phyloP scores from a whole-genome alignment of 2,329 filamentous ascomycete species.

The Fusarium luffae region DNA sequence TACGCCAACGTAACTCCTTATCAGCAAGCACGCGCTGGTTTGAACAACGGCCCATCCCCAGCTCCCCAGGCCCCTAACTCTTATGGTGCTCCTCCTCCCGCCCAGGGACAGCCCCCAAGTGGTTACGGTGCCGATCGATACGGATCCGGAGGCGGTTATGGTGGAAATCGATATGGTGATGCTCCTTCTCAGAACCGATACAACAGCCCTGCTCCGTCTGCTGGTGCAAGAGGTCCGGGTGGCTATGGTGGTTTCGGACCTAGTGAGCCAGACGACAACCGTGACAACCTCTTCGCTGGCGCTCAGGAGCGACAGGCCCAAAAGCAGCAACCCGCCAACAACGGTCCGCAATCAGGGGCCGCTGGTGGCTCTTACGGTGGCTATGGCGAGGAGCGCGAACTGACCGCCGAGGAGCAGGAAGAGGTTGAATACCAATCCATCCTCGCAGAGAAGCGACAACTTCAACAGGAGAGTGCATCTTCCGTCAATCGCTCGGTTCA shows the following conservation, averaged over 20 bases:
- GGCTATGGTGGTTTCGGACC: slow-evolving; percentile 71
- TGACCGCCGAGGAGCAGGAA: slow-evolving; percentile 85
- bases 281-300: slow-evolving; percentile 72
- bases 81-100: slow-evolving; percentile 38
- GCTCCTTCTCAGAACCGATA: slow-evolving; percentile 66
- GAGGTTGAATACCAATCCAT: slow-evolving; percentile 74
- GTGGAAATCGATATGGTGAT: slow-evolving; percentile 64
- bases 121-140: slow-evolving; percentile 67
- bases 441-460: slow-evolving; percentile 66
- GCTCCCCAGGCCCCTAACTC: slow-evolving; percentile 40
- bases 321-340: slow-evolving; percentile 45
- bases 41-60: slow-evolving; percentile 51
- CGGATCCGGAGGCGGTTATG: slow-evolving; percentile 62
- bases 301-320: slow-evolving; percentile 63
- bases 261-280: slow-evolving; percentile 61
- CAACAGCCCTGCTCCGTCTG: slow-evolving; percentile 52
- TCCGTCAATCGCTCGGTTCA: slow-evolving; percentile 55
- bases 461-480: slow-evolving; percentile 77
- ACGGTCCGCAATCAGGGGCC: slow-evolving; percentile 42
- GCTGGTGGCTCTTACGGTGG: slow-evolving; percentile 57
- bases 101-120: slow-evolving; percentile 41
- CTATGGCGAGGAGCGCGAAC: slow-evolving; percentile 76
- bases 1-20: slow-evolving; percentile 60
- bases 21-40: slow-evolving; percentile 55
- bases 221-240: slow-evolving; percentile 59